Percentiles rank a stretch among this genome's conserved stretches.
Evolutionary conservation across 305 asterid species (phyloP).

Genomic region (Rubia peregrina): DNA sequence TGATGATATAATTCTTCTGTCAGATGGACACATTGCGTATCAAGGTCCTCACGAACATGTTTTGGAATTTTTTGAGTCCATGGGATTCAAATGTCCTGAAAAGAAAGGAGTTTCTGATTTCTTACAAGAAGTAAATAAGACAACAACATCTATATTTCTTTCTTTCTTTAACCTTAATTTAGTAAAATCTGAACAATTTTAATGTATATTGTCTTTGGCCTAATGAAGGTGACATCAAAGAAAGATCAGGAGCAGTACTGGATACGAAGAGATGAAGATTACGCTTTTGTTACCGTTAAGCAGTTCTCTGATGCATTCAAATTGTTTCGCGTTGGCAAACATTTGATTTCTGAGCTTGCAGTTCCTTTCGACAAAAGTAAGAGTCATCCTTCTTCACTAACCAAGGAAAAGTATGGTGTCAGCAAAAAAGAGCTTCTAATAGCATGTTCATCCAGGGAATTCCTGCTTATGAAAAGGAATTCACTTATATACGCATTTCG

Average conservation of each 20-base stretch:
- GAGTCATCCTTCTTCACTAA: slow-evolving; percentile 47
- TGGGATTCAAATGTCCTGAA: slow-evolving; percentile 62
- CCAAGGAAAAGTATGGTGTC: slow-evolving; percentile 34
- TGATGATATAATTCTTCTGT: slow-evolving; percentile 52
- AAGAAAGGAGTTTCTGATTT: slow-evolving; percentile 69
- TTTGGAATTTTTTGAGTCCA: slow-evolving; percentile 40
- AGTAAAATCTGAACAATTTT: background rate
- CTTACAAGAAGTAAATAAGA: slow-evolving; percentile 40
- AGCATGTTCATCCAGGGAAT: slow-evolving; percentile 40
- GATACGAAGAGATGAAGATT: slow-evolving; percentile 34
- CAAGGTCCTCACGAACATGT: slow-evolving; percentile 55
- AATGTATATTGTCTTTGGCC: background rate
- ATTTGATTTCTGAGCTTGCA: slow-evolving; percentile 28
- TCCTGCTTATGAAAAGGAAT: slow-evolving; percentile 47
- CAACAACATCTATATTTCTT: background rate
- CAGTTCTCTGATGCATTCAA: slow-evolving; percentile 38
- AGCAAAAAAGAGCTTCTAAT: slow-evolving; percentile 31
- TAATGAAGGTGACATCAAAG: slow-evolving; percentile 49
- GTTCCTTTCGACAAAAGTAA: slow-evolving; percentile 37
- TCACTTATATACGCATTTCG: slow-evolving; percentile 41
- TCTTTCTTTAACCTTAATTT: background rate
- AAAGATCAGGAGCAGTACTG: slow-evolving; percentile 62
- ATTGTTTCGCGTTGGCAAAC: slow-evolving; percentile 33
- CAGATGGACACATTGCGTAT: slow-evolving; percentile 52
- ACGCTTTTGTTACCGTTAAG: slow-evolving; percentile 36